phyloP scores from a whole-genome alignment of 495 filamentous ascomycete genomes.

The Xylaria palmicola region DNA sequence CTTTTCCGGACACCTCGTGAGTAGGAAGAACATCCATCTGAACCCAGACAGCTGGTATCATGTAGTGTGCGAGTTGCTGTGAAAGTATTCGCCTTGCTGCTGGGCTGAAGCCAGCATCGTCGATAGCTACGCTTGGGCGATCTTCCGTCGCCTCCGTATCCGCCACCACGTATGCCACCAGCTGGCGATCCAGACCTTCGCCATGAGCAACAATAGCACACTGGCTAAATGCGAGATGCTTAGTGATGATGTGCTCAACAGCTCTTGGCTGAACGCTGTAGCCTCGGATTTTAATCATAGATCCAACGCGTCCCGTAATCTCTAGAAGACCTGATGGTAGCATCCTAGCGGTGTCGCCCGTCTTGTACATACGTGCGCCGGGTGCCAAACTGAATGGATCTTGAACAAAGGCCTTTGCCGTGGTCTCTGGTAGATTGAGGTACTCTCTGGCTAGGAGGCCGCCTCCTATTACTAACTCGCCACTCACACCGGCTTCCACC shows the following conservation, averaged over 20 bases:
- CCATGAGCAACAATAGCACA: constrained; percentile 62
- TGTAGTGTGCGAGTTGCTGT: constrained; percentile 64
- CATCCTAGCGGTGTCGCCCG: constrained; percentile 67
- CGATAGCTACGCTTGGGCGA: constrained; percentile 54
- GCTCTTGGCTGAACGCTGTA: constrained; percentile 68
- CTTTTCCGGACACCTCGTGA: constrained; percentile 66
- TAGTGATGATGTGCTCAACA: constrained; percentile 60
- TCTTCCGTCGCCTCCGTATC: constrained; percentile 53
- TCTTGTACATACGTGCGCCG: constrained; percentile 61
- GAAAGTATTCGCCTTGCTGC: constrained; percentile 54
- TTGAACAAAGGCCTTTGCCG: constrained; percentile 59
- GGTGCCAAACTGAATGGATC: constrained; percentile 42
- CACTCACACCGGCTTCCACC: constrained; percentile 43
- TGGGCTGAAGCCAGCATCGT: constrained; percentile 60
- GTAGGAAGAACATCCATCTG: constrained; percentile 60
- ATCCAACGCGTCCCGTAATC: constrained; percentile 69
- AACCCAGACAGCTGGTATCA: constrained; percentile 69
- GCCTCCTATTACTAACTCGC: constrained; percentile 71
- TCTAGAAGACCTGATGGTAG: constrained; percentile 63
- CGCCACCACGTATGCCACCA: constrained; percentile 66
- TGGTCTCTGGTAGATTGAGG: constrained; percentile 69
- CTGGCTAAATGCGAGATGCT: constrained; percentile 57
- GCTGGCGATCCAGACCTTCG: constrained; percentile 62
- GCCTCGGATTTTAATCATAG: constrained; percentile 66
- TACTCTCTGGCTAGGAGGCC: constrained; percentile 67